Conservation (phyloP, 306 rosid species). For the Canavalia gladiata region DNA sequence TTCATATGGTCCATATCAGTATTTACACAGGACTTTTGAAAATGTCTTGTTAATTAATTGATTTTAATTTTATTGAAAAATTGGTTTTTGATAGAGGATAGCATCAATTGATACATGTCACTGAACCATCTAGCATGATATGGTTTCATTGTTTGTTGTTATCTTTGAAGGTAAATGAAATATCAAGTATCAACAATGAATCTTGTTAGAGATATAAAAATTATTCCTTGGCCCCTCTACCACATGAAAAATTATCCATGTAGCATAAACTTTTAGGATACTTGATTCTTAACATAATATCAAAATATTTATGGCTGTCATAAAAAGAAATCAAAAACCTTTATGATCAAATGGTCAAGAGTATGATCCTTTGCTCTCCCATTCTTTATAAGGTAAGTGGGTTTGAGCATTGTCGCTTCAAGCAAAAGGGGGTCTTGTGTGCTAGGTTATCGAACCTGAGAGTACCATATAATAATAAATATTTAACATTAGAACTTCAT, state of each 20-base stretch:
- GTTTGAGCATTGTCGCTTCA: background rate
- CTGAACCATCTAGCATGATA: background rate
- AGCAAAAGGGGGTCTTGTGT: background rate
- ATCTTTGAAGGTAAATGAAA: background rate
- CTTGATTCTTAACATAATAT: background rate
- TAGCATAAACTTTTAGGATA: background rate
- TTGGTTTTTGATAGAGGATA: background rate
- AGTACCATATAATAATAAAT: background rate
- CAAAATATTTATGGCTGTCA: too few species aligned
- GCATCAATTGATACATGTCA: background rate
- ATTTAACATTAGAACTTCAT: background rate
- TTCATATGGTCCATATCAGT: background rate
- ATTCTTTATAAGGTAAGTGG: background rate
- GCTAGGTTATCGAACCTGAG: background rate
- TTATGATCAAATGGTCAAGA: background rate
- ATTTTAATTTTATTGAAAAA: background rate
- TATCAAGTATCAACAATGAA: constrained; percentile 1
- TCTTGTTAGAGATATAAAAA: background rate
- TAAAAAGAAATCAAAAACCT: too few species aligned
- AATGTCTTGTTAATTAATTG: background rate
- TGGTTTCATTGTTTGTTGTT: background rate
- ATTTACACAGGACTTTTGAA: background rate
- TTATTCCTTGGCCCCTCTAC: background rate
- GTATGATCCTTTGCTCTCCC: background rate
- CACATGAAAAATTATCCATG: background rate